Evolutionary conservation across 179 eudicot genomes (phyloP).

Genomic region (Beta lomatogona): DNA sequence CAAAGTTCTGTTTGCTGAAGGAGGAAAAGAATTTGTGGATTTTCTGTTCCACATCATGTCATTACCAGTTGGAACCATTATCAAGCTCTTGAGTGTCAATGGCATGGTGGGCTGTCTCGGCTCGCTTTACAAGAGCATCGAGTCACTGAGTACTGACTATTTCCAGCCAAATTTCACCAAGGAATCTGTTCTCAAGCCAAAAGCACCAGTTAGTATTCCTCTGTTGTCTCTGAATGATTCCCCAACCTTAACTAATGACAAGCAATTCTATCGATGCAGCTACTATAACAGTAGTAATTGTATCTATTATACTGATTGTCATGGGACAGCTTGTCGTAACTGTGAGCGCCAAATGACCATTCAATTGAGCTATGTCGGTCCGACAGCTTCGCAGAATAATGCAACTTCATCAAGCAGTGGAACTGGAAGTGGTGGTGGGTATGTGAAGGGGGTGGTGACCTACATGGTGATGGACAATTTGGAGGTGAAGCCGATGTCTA

Average conservation of each 20-base stretch:
- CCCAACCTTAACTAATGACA: background rate
- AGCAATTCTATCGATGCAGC: background rate
- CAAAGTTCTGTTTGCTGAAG: slow-evolving; percentile 24
- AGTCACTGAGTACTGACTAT: background rate
- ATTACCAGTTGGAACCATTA: slow-evolving; percentile 13
- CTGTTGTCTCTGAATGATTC: slow-evolving; percentile 13
- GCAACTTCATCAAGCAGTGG: background rate
- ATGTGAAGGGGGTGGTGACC: slow-evolving; percentile 41
- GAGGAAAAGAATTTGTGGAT: slow-evolving; percentile 22
- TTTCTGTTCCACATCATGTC: slow-evolving; percentile 29
- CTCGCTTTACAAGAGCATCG: slow-evolving; percentile 18
- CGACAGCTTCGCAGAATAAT: background rate
- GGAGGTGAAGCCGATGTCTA: slow-evolving; percentile 41
- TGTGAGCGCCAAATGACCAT: background rate
- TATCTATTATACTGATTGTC: background rate
- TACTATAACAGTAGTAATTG: background rate
- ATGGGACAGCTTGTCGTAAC: background rate
- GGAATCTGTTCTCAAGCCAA: slow-evolving; percentile 26
- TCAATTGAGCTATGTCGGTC: background rate
- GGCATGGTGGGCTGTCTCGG: slow-evolving; percentile 29
- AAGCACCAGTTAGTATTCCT: slow-evolving; percentile 20
- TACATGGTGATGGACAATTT: slow-evolving; percentile 46
- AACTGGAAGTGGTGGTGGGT: slow-evolving; percentile 7
- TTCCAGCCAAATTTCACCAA: slow-evolving; percentile 20
- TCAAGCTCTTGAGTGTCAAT: background rate